Conservation (phyloP, 2,329 filamentous ascomycete species). For the Trichoderma asperellum region DNA sequence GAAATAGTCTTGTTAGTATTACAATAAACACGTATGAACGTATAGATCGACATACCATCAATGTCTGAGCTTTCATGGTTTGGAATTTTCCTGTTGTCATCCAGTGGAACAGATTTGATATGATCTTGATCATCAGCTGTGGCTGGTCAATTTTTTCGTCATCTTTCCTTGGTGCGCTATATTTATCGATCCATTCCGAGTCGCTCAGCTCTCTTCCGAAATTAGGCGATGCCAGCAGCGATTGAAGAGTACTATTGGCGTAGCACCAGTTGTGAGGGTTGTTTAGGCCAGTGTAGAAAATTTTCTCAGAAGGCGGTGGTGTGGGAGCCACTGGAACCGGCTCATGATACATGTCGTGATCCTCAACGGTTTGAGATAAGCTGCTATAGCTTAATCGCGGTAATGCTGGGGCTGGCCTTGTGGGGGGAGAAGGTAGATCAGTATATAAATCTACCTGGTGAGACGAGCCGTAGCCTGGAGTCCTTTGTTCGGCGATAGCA, state of each 20-base stretch:
- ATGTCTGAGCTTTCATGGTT: conserved; percentile 57
- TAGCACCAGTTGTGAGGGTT: conserved; percentile 89
- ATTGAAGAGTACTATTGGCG: conserved; percentile 88
- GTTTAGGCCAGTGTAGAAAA: conserved; percentile 64
- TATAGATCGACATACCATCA: conserved; percentile 54
- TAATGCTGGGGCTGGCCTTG: conserved; percentile 69
- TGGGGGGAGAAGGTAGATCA: conserved; percentile 60
- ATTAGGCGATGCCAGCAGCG: conserved; percentile 72
- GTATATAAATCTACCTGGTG: conserved; percentile 48
- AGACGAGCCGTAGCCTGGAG: conserved; percentile 38
- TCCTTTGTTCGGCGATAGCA: conserved; percentile 32
- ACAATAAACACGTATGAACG: neutral
- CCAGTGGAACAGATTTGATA: conserved; percentile 64
- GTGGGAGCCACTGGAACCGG: conserved; percentile 46
- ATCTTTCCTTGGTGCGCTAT: conserved; percentile 70
- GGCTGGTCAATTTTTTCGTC: conserved; percentile 58
- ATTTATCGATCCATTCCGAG: conserved; percentile 61
- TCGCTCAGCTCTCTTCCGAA: conserved; percentile 68
- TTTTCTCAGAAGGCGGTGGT: conserved; percentile 40
- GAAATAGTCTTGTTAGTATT: neutral
- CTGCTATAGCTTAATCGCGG: conserved; percentile 80
- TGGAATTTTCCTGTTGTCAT: conserved; percentile 55
- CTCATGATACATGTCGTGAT: conserved; percentile 44
- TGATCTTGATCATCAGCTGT: conserved; percentile 62
- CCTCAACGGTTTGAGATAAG: conserved; percentile 53